Evolutionary conservation across 148 eudicot genomes (phyloP).

Genomic region (Pouteria glomerata): DNA sequence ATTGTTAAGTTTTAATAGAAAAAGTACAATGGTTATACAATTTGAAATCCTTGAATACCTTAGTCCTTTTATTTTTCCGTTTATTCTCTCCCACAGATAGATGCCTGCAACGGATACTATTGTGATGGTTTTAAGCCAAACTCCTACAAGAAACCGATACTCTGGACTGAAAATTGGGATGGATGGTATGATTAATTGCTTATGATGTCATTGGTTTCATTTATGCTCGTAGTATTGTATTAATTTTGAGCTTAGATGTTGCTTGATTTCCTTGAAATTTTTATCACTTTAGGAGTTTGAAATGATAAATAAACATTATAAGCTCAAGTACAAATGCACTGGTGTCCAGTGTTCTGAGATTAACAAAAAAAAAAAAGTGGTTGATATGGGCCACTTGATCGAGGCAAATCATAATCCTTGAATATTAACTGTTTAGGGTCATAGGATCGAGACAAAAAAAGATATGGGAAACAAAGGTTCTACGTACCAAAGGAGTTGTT

Average conservation of each 20-base stretch:
- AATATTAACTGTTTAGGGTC: too few relatives aligned
- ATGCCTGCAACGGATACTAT: slow-evolving; percentile 93
- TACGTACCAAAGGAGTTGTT: too few relatives aligned
- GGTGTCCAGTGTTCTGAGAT: neutral
- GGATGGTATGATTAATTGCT: slow-evolving; percentile 63
- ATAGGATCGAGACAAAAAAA: too few relatives aligned
- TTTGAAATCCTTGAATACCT: neutral
- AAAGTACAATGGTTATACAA: neutral
- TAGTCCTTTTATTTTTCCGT: neutral
- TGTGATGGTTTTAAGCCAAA: slow-evolving; percentile 91
- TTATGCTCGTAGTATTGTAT: neutral
- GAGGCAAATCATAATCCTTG: too few relatives aligned
- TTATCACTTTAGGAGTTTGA: neutral
- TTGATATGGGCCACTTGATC: neutral
- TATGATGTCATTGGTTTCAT: neutral
- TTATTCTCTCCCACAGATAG: slow-evolving; percentile 47
- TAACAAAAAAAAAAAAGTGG: neutral
- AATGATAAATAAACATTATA: neutral
- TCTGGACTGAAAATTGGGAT: slow-evolving; percentile 99
- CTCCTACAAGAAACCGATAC: slow-evolving; percentile 66
- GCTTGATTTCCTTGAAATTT: neutral
- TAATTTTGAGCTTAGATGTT: neutral
- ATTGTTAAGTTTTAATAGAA: neutral
- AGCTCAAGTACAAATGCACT: neutral
- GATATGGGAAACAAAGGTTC: too few relatives aligned